Conservation (phyloP, 176 grass and related monocot genomes). For the Carex cristatella region DNA sequence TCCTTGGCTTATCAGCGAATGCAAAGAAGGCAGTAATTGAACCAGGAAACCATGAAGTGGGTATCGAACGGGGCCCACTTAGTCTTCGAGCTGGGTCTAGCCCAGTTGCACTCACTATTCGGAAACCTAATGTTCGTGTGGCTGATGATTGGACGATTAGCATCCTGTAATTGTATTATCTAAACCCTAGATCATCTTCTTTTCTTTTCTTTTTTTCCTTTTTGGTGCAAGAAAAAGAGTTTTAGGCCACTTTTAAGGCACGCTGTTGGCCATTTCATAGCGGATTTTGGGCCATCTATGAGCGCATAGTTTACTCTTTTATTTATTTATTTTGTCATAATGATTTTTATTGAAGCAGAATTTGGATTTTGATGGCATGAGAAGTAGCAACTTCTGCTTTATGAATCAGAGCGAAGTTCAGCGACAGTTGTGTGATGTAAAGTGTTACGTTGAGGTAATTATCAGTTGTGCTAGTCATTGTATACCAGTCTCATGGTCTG, state of each 20-base stretch:
- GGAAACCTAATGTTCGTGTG: conserved; percentile 64
- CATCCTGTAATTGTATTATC: conserved; percentile 21
- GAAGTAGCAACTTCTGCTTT: neutral
- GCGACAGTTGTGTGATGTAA: neutral
- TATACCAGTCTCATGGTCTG: neutral
- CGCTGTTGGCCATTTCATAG: neutral
- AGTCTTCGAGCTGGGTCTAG: conserved; percentile 54
- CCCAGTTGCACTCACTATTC: conserved; percentile 47
- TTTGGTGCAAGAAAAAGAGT: neutral
- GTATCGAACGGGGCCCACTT: conserved; percentile 63
- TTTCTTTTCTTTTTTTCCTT: neutral
- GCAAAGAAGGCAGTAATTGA: conserved; percentile 74
- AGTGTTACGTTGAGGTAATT: neutral
- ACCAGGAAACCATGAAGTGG: conserved; percentile 56
- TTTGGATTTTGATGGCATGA: neutral
- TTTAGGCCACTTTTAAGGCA: neutral
- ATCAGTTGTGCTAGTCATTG: neutral
- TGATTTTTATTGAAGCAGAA: neutral
- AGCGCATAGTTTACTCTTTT: neutral
- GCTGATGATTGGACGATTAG: conserved; percentile 73
- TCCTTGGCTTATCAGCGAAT: conserved; percentile 57
- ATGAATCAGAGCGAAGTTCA: neutral
- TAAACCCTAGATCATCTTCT: neutral
- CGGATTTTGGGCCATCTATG: neutral
- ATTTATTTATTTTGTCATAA: neutral